phyloP scores from a whole-genome alignment of 495 filamentous ascomycete genomes.

The Aspergillus biplanus region DNA sequence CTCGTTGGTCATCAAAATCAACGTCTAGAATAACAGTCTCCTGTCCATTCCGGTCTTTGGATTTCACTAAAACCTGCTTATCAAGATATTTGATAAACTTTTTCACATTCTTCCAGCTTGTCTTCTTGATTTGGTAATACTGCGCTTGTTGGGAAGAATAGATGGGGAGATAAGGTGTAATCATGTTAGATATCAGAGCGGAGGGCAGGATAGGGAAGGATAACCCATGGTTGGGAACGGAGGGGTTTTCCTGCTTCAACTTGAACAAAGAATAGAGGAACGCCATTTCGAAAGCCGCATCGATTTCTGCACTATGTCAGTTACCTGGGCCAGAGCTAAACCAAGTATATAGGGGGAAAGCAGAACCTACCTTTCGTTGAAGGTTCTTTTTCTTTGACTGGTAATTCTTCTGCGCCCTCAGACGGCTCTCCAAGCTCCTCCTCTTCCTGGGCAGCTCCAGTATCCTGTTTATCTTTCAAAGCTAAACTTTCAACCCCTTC shows the following conservation, averaged over 20 bases:
- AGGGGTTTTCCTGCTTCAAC: constrained; percentile 55
- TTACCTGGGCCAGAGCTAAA: background rate
- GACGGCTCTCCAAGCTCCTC: constrained; percentile 25
- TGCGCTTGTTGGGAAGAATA: constrained; percentile 57
- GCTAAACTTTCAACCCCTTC: constrained; percentile 44
- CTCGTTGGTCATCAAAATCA: constrained; percentile 60
- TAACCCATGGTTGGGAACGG: constrained; percentile 53
- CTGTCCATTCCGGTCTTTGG: constrained; percentile 67
- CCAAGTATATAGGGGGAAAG: background rate
- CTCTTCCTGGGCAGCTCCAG: constrained; percentile 35
- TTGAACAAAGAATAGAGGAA: constrained; percentile 66
- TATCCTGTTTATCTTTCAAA: constrained; percentile 38
- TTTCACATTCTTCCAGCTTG: constrained; percentile 73
- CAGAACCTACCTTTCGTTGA: constrained; percentile 54
- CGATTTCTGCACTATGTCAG: constrained; percentile 59
- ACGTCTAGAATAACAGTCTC: constrained; percentile 70
- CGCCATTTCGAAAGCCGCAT: constrained; percentile 68
- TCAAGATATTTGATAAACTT: constrained; percentile 76
- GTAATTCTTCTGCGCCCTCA: constrained; percentile 22
- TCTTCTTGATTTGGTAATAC: constrained; percentile 72
- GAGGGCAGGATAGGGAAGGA: constrained; percentile 68
- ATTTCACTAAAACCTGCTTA: constrained; percentile 63
- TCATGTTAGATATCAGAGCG: constrained; percentile 64
- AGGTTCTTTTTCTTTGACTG: constrained; percentile 52
- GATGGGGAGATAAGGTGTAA: constrained; percentile 69